Conservation (phyloP, 2,329 filamentous ascomycete genomes). For the Pseudonectria foliicola region DNA sequence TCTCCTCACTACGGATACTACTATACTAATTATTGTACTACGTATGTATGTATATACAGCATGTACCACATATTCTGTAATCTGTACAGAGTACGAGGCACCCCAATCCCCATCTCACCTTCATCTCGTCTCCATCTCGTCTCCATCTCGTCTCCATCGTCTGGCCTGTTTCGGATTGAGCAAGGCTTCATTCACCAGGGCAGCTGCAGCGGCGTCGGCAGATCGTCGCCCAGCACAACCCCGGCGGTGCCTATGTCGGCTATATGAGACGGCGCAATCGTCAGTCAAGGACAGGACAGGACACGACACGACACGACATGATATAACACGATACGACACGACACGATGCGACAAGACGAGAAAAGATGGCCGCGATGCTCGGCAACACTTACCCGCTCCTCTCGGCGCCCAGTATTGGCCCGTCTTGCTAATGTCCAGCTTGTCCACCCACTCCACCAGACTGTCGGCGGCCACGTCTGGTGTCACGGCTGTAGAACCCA, state of each 20-base stretch:
- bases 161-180: too few species aligned
- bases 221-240: slow-evolving; percentile 50
- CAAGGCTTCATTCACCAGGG: slow-evolving; percentile 51
- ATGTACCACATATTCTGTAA: too few species aligned
- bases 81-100: too few species aligned
- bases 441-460: slow-evolving; percentile 54
- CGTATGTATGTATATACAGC: too few species aligned
- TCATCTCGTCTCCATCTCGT: too few species aligned
- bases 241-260: slow-evolving; percentile 66
- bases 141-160: too few species aligned
- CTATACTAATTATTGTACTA: too few species aligned
- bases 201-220: slow-evolving; percentile 57
- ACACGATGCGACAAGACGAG: too few species aligned
- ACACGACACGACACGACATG: too few species aligned
- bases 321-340: background rate
- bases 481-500: slow-evolving; percentile 48
- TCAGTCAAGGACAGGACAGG: slow-evolving; percentile 3
- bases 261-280: too few species aligned
- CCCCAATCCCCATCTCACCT: too few species aligned
- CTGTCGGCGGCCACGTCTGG: slow-evolving; percentile 60
- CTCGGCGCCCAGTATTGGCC: slow-evolving; percentile 69
- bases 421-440: slow-evolving; percentile 57
- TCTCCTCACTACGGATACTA: too few species aligned
- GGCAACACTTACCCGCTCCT: slow-evolving; percentile 49
- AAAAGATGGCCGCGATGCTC: background rate